Evolutionary conservation across 352 stramenopile genomes (phyloP).

Genomic region (Phytophthora sansomeana): DNA sequence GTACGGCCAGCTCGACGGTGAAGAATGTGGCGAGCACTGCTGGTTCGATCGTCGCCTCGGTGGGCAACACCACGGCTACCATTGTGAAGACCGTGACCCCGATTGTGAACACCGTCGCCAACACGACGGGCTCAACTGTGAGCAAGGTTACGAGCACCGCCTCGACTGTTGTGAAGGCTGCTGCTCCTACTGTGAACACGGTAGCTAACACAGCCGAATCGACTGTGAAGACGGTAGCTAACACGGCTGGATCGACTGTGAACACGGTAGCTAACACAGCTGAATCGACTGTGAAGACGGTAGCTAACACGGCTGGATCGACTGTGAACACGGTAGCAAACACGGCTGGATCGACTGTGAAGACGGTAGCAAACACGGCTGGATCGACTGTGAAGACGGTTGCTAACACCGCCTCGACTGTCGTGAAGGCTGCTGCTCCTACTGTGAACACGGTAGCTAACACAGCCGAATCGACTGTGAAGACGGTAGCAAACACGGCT

Average conservation of each 20-base stretch:
- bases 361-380: slow-evolving; percentile 3
- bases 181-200: slow-evolving; percentile 9
- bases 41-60: no score
- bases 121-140: slow-evolving; percentile 14
- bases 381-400: no score
- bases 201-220: slow-evolving; percentile 9
- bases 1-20: slow-evolving; percentile 1
- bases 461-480: no score
- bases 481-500: no score
- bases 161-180: background rate
- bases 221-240: no score
- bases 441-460: no score
- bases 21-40: slow-evolving; percentile 7
- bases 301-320: background rate
- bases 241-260: no score
- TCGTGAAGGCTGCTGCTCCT: no score
- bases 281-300: background rate
- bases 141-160: slow-evolving; percentile 7
- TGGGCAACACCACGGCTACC: no score
- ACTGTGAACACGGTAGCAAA: slow-evolving; percentile 2
- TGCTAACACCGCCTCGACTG: no score
- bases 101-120: slow-evolving; percentile 11
- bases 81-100: slow-evolving; percentile 3
- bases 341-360: background rate
- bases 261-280: no score